Base-by-base conservation (phyloP, 768 basidiomycete genomes). In the Tephrocybe sp. region DNA sequence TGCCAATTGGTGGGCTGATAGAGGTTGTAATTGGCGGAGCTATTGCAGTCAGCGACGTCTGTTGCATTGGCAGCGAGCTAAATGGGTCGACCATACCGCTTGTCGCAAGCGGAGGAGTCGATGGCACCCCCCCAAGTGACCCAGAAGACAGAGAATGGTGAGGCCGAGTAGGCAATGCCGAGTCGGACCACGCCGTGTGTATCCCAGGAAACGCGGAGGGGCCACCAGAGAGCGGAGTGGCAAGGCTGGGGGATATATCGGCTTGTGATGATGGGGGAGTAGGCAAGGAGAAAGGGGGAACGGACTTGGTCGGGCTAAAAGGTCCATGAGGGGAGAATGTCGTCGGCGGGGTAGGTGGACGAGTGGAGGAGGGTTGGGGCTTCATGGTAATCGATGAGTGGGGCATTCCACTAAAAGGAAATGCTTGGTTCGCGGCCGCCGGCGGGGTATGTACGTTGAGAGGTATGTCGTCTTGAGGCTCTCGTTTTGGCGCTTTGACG, bases 401-500 rank as follows among this genome's bases (percentile, higher is more conserved):
- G 9, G 54, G 15, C 19, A 60, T 51, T 13, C 49, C 44, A 22
- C 43, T 43, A 21, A 63, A 39, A 38, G 54, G 40, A 26, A 60
- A 64, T 15, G 53, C 34, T 24, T 54, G 41, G 9, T 47, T 48
- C 9, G 44, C 35, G 21, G 52, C 47, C 15, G 55, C 54, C 22
- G 55, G 51, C 15, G 57, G 49, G 32, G 55, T 42, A 38, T 56
- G 48, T 24, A 69, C 44, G 27, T 64, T 60, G 31, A 77, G 57
- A 12, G 67, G 65, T 1, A 61, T 46, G 42, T 76, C 74, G 24
- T 80, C 78, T 53, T 66, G 69, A 25, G 76, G 76, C 51, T 80
- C 78, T 47, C 73, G 60, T 60, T 80, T 80, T 35, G 75, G 64
- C 15, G 73, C 69, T 59, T 77, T 78, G 28, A 72, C 64, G 18